phyloP scores from a whole-genome alignment of 352 stramenopile species.

The Phytophthora hybrid region DNA sequence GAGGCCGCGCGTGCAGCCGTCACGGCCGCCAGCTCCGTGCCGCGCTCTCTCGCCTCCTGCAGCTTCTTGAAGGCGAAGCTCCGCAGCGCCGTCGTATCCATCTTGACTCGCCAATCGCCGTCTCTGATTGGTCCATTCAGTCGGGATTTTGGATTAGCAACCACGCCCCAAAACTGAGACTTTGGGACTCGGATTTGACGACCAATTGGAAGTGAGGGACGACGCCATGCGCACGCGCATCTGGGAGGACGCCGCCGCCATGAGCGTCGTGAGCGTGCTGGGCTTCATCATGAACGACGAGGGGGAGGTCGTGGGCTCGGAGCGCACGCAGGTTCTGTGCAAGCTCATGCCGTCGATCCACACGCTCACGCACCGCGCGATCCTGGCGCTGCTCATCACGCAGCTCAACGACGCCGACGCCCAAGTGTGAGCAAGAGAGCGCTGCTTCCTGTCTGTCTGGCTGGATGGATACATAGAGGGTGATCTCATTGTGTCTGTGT shows the following conservation, averaged over 20 bases:
- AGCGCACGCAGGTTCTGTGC: conserved; percentile 81
- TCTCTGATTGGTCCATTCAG: conserved; percentile 23
- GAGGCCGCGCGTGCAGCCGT: conserved; percentile 57
- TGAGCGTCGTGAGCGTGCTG: conserved; percentile 85
- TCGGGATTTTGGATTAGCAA: neutral
- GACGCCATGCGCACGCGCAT: conserved; percentile 69
- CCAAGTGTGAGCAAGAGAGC: conserved; percentile 51
- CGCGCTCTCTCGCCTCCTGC: conserved; percentile 68
- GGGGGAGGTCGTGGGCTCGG: conserved; percentile 72
- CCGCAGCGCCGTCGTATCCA: conserved; percentile 74
- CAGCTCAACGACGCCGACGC: conserved; percentile 76
- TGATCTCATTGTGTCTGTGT: neutral
- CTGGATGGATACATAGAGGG: no score
- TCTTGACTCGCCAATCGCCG: conserved; percentile 24
- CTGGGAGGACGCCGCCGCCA: conserved; percentile 80
- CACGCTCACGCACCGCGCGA: conserved; percentile 79
- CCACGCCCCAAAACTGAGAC: no score
- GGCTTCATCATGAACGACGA: conserved; percentile 87
- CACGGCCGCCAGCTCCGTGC: conserved; percentile 63
- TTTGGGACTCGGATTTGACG: no score
- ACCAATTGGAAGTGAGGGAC: neutral
- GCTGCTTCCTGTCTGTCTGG: neutral
- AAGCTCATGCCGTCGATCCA: conserved; percentile 89
- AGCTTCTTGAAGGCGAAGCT: conserved; percentile 85
- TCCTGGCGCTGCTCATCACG: conserved; percentile 77